These are phyloP conservation scores for Camellia granthamiana DNA, from an alignment of 148 eudicot species.

Conservation along the genomic window DNA sequence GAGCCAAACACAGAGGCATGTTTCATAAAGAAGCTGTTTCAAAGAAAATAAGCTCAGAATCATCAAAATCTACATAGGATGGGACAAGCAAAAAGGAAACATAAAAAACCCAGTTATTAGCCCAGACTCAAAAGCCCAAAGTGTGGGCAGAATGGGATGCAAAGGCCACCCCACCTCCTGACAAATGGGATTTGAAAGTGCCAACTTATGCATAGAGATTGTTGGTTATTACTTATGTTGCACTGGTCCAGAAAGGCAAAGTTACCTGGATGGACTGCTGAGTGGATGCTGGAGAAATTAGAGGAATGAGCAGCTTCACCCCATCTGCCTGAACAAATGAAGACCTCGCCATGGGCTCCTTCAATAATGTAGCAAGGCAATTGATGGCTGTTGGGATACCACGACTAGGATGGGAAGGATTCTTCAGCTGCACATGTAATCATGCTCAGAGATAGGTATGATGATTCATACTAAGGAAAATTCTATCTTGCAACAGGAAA, in stretches of 20 bases:
- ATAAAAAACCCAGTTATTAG: neutral
- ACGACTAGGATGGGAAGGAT: slow-evolving; percentile 82
- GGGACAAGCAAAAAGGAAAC: neutral
- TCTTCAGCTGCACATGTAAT: slow-evolving; percentile 65
- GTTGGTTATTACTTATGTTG: neutral
- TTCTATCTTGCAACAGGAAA: neutral
- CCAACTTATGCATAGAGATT: neutral
- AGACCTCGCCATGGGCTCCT: slow-evolving; percentile 86
- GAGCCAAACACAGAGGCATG: slow-evolving; percentile 94
- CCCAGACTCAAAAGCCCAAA: neutral
- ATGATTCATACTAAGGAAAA: neutral
- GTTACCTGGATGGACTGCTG: slow-evolving; percentile 91
- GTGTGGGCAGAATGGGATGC: neutral
- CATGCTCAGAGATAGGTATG: slow-evolving; percentile 6
- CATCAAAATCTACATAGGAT: slow-evolving; percentile 15
- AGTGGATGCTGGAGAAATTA: slow-evolving; percentile 85
- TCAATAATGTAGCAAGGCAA: slow-evolving; percentile 76
- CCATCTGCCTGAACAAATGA: slow-evolving; percentile 94
- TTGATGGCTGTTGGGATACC: slow-evolving; percentile 69
- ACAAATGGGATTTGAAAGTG: neutral
- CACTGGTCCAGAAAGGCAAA: neutral
- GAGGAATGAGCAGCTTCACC: slow-evolving; percentile 85
- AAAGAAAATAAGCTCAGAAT: slow-evolving; percentile 17
- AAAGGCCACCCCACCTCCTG: neutral
- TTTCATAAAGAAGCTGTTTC: slow-evolving; percentile 91